phyloP scores from a whole-genome alignment of 108 stramenopile species.

The Nitzschia putrida region DNA sequence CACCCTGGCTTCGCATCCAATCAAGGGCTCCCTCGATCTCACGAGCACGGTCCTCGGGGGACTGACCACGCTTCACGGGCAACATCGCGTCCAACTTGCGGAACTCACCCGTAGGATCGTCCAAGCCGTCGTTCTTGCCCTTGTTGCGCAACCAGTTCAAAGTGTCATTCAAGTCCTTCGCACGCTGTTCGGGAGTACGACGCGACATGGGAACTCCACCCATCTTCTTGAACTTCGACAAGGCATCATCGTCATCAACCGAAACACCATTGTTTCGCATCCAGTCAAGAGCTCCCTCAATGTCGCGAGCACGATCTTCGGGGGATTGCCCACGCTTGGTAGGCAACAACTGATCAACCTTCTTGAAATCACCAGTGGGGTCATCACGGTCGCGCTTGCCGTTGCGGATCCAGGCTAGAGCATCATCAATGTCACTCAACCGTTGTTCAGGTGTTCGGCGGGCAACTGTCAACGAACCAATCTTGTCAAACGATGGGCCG shows the following conservation, averaged over 20 bases:
- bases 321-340: conserved; percentile 11
- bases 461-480: neutral
- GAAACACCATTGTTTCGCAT: conserved; percentile 11
- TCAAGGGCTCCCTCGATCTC: conserved; percentile 37
- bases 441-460: conserved; percentile 19
- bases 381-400: neutral
- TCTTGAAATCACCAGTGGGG: conserved; percentile 21
- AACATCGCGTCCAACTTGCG: conserved; percentile 2
- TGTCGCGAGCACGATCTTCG: conserved; percentile 28
- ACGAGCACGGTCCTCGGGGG: conserved; percentile 6
- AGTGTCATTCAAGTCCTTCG: conserved; percentile 26
- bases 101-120: conserved; percentile 10
- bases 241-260: conserved; percentile 9
- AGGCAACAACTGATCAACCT: conserved; percentile 29
- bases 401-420: conserved; percentile 20
- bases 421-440: conserved; percentile 12
- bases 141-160: conserved; percentile 34
- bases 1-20: conserved; percentile 34
- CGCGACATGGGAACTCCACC: conserved; percentile 19
- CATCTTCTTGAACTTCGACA: conserved; percentile 18
- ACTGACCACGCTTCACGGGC: conserved; percentile 8
- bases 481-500: conserved; percentile 8
- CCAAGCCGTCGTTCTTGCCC: conserved; percentile 1
- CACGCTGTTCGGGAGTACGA: conserved; percentile 31
- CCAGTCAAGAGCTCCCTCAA: conserved; percentile 44